Conservation (phyloP, 2,329 filamentous ascomycete genomes). For the Colletotrichum musae region DNA sequence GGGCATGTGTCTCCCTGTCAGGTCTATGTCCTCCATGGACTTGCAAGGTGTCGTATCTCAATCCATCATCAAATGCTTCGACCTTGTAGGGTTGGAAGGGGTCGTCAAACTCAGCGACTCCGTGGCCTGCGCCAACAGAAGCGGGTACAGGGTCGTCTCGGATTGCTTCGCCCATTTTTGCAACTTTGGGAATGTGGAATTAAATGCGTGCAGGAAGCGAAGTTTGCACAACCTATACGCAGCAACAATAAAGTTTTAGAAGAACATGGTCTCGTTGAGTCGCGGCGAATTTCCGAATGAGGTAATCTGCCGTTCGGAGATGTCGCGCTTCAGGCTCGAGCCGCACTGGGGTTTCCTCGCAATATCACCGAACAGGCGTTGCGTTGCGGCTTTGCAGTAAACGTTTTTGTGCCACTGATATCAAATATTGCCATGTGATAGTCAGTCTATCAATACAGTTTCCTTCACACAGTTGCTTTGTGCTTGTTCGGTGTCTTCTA, state of each 20-base stretch:
- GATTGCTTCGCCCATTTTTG: conserved; percentile 13
- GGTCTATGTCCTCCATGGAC: conserved; percentile 20
- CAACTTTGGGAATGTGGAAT: neutral
- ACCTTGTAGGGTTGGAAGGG: conserved; percentile 22
- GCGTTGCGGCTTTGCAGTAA: too few species aligned
- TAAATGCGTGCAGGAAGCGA: neutral
- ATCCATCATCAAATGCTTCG: conserved; percentile 10
- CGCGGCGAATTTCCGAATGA: too few species aligned
- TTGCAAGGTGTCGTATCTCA: conserved; percentile 19
- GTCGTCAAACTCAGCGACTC: conserved; percentile 9
- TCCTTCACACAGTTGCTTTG: too few species aligned
- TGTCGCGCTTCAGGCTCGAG: too few species aligned
- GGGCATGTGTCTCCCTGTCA: conserved; percentile 17
- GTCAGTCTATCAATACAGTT: too few species aligned
- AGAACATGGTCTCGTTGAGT: neutral
- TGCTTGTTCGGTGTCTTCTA: too few species aligned
- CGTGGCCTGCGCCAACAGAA: neutral
- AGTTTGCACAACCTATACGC: too few species aligned
- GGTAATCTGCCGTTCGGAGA: too few species aligned
- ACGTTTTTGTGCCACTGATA: too few species aligned
- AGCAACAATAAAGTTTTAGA: neutral
- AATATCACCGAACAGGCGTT: too few species aligned
- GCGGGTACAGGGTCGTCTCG: conserved; percentile 6
- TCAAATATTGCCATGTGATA: too few species aligned
- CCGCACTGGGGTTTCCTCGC: too few species aligned